Base-by-base conservation (phyloP, 176 grass and related monocot species). In the Musa acuminata region DNA sequence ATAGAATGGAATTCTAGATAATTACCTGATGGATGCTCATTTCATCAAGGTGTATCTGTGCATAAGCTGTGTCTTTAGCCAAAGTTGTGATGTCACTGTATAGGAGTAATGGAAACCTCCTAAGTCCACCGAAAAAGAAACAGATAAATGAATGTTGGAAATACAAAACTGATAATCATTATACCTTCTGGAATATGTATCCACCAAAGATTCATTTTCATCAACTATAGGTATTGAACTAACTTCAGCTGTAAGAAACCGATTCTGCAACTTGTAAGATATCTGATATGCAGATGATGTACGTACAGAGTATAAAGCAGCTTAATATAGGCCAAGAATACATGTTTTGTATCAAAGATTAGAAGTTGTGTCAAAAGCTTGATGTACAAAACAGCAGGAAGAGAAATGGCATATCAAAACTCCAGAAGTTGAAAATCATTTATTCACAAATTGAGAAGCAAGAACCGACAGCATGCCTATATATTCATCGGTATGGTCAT, bases 61-160 rank as follows among this genome's bases (percentile, higher is more conserved):
- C 80, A 79, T 99, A 99, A 69, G 88, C 83, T 86, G 81, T 99
- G 83, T 99, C 91, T 89, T 99, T 99, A 65, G 96, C 96, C 49
- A 99, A 86, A 80, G 96, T 86, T 79, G 96, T 99, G 60, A 99
- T 99, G 87, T 99, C 96, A 91, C 96, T 99, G 53, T 73, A 90
- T 75, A 16, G 52, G 89, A 81, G 14, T 52, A 79, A 80, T 8
- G 12, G 43, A 69, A 65, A 76, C 64, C 59, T 51, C 14, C 35
- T 49, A 79, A 9, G 22, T 53, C 24, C 52, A 71, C 10, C 43
- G 52, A 16, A 62, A 19, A 19, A 62, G 3, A 69, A n/a, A 62
- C 50, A 16, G 71, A 63, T 1, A 69, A 62, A 20, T 21, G 22
- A 23, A 23, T 49, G 48, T 25, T 23, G 63, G 49, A 8, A 78